Conservation (phyloP, 2,329 filamentous ascomycete genomes). For the Paraphoma chrysanthemicola region DNA sequence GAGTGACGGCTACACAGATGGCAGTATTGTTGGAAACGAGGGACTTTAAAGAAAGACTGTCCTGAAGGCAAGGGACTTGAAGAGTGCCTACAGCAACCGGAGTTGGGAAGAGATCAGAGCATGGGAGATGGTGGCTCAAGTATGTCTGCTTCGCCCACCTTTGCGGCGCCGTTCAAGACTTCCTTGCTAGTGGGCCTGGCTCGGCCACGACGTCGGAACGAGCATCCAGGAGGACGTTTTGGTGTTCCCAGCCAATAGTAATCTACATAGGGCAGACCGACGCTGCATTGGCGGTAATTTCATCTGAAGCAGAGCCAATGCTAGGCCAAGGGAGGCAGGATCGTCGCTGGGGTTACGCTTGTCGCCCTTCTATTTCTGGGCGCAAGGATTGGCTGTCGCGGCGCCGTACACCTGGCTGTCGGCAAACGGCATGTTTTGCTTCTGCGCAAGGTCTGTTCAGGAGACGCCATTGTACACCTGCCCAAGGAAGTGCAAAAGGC, state of each 20-base stretch:
- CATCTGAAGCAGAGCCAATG: conserved; percentile 29
- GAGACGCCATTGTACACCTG: not conserved
- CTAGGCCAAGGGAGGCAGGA: conserved; percentile 22
- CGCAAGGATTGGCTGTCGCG: conserved; percentile 22
- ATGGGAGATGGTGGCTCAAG: conserved; percentile 26
- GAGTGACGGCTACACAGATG: conserved; percentile 31
- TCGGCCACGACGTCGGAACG: conserved; percentile 7
- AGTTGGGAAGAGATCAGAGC: conserved; percentile 15
- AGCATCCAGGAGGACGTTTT: conserved; percentile 8
- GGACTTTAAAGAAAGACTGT: conserved; percentile 20
- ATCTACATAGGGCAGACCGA: conserved; percentile 9
- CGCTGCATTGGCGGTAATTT: conserved; percentile 36
- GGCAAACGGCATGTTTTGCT: conserved; percentile 17
- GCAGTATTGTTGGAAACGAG: conserved; percentile 18
- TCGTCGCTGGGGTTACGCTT: conserved; percentile 27
- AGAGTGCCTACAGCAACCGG: conserved; percentile 30
- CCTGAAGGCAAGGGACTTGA: conserved; percentile 36
- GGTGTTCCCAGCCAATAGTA: conserved; percentile 22
- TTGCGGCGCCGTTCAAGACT: conserved; percentile 11
- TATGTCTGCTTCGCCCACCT: conserved; percentile 26
- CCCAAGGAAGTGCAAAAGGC: not conserved
- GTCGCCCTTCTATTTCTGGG: conserved; percentile 34
- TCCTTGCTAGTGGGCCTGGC: conserved; percentile 19
- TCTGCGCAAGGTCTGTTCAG: conserved; percentile 3
- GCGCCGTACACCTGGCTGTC: conserved; percentile 1